A percentile compares a stretch with the other conserved stretches of the same genome.
These are phyloP conservation scores for Alternaria ethzedia DNA, from an alignment of 2,329 filamentous ascomycete species.

Conservation along the genomic window DNA sequence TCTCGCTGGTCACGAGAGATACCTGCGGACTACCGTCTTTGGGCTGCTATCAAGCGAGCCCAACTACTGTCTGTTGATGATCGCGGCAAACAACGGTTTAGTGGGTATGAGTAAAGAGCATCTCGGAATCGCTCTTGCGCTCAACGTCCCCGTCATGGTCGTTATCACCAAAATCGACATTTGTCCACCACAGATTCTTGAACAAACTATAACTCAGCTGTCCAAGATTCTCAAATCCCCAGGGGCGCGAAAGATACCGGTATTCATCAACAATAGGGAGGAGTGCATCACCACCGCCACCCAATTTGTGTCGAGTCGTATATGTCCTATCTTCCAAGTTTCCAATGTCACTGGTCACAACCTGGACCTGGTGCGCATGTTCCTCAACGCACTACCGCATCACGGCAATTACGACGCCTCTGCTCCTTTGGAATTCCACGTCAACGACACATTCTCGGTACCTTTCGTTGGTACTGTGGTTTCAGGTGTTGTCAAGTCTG, in stretches of 20 bases:
- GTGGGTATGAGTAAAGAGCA: conserved; percentile 99
- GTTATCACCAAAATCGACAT: conserved; percentile 98
- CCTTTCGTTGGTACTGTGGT: conserved; percentile 97
- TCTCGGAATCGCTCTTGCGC: conserved; percentile 87
- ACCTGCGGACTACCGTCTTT: conserved; percentile 94
- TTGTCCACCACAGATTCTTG: conserved; percentile 91
- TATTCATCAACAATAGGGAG: conserved; percentile 90
- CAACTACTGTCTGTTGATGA: conserved; percentile 98
- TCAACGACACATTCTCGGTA: conserved; percentile 98
- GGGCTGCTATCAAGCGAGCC: conserved; percentile 92
- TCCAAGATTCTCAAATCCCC: conserved; percentile 93
- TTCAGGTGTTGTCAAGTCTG: conserved; percentile 83
- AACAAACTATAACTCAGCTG: conserved; percentile 91
- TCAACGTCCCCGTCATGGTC: conserved; percentile 98
- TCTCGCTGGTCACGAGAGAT: conserved; percentile 92
- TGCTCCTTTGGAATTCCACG: conserved; percentile 86
- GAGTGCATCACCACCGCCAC: conserved; percentile 94
- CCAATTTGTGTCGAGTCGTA: conserved; percentile 92
- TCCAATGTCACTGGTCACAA: conserved; percentile 96
- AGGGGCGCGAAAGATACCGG: conserved; percentile 91
- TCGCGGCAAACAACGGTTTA: conserved; percentile 95
- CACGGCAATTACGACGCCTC: conserved; percentile 90
- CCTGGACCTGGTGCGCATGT: conserved; percentile 86
- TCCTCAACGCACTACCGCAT: conserved; percentile 93
- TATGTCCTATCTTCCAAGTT: conserved; percentile 97